phyloP scores from a whole-genome alignment of 2,329 filamentous ascomycete genomes.

The Fusarium stilboides region DNA sequence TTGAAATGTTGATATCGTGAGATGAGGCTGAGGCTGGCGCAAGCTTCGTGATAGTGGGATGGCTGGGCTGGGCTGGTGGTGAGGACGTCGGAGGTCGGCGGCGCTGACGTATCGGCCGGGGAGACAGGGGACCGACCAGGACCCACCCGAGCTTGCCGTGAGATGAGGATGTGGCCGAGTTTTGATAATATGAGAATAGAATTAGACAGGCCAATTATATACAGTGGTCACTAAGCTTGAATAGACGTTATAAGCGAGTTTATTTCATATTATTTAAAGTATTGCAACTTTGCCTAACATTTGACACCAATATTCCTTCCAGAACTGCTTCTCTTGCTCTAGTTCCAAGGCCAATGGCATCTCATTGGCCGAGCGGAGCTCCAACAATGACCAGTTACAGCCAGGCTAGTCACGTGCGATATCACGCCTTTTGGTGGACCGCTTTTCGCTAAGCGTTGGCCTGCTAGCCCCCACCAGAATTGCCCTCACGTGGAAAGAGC shows the following conservation, averaged over 20 bases:
- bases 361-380: constrained; percentile 21
- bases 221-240: too few species aligned
- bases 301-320: not conserved
- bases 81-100: constrained; percentile 40
- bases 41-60: constrained; percentile 35
- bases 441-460: constrained; percentile 36
- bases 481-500: constrained; percentile 56
- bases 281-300: not conserved
- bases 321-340: constrained; percentile 4
- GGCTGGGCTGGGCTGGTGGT: constrained; percentile 42
- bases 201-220: not conserved
- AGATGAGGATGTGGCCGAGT: not conserved
- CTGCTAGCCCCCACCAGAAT: constrained; percentile 26
- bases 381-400: not conserved
- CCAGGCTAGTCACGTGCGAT: constrained; percentile 38
- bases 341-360: not conserved
- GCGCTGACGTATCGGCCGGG: constrained; percentile 56
- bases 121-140: constrained; percentile 44
- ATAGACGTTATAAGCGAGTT: too few species aligned
- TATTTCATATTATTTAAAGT: not conserved
- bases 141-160: constrained; percentile 47
- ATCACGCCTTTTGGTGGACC: constrained; percentile 38
- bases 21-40: constrained; percentile 39
- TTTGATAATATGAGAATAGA: not conserved
- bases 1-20: constrained; percentile 21